Evolutionary conservation across 2,329 filamentous ascomycete species (phyloP).

Genomic region (Parastagonospora nodorum): DNA sequence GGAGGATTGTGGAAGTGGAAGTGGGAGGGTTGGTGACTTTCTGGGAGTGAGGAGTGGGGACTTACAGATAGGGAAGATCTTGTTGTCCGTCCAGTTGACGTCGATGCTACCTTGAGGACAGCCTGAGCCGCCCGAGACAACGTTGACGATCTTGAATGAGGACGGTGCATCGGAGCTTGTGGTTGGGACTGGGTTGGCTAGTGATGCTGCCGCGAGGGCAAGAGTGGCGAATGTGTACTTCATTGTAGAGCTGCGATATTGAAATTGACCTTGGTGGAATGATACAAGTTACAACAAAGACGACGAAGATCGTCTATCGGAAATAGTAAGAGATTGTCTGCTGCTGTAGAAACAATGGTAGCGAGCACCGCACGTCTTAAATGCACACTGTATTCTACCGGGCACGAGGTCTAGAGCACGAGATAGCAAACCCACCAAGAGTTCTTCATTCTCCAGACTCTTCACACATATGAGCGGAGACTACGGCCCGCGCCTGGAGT

Average conservation of each 20-base stretch:
- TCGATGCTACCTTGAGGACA: constrained; percentile 45
- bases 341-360: constrained; percentile 13
- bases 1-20: neutral
- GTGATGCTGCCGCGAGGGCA: constrained; percentile 26
- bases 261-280: neutral
- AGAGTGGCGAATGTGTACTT: constrained; percentile 30
- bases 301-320: neutral
- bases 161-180: constrained; percentile 20
- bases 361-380: constrained; percentile 30
- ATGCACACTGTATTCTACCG: constrained; percentile 27
- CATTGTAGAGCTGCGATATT: constrained; percentile 19
- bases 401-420: constrained; percentile 27
- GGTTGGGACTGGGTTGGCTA: constrained; percentile 25
- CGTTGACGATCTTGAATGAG: constrained; percentile 38
- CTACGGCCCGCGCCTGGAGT: constrained; percentile 16
- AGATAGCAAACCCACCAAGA: constrained; percentile 12
- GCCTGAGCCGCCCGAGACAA: constrained; percentile 40
- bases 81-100: constrained; percentile 36
- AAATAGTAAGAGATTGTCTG: neutral
- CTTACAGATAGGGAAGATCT: constrained; percentile 40
- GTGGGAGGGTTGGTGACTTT: neutral
- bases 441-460: constrained; percentile 9
- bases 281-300: neutral
- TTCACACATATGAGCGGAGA: constrained; percentile 19
- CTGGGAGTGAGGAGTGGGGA: neutral